phyloP scores from a whole-genome alignment of 2,329 filamentous ascomycete species.

The Xylaria sp. region DNA sequence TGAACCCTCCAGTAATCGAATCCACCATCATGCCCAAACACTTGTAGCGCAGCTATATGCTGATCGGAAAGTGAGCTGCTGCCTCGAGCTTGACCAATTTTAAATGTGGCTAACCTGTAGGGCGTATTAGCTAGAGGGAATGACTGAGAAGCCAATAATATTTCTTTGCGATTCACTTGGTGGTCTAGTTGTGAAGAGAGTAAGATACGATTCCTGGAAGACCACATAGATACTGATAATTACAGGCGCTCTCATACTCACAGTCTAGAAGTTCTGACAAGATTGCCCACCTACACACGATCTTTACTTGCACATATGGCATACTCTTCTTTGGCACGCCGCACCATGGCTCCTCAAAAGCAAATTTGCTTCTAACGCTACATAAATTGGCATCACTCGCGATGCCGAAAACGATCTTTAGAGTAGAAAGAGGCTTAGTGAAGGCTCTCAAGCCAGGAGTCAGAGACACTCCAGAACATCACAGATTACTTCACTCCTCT shows the following conservation, averaged over 20 bases:
- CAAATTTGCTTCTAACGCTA: conserved; percentile 33
- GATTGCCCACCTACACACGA: conserved; percentile 41
- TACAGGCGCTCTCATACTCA: conserved; percentile 43
- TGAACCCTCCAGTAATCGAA: conserved; percentile 31
- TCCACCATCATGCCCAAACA: conserved; percentile 45
- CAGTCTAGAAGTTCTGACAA: conserved; percentile 37
- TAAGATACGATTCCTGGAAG: conserved; percentile 29
- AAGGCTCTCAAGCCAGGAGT: conserved; percentile 57
- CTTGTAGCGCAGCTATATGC: conserved; percentile 42
- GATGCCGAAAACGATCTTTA: conserved; percentile 36
- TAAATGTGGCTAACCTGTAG: not conserved
- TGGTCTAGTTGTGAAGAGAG: conserved; percentile 48
- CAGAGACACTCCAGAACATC: conserved; percentile 47
- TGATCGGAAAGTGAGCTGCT: conserved; percentile 38
- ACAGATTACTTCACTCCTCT: conserved; percentile 46
- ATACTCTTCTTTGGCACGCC: conserved; percentile 47
- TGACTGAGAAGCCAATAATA: conserved; percentile 44
- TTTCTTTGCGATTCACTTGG: conserved; percentile 50
- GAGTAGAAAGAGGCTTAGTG: conserved; percentile 51
- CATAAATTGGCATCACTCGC: conserved; percentile 39
- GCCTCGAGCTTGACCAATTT: not conserved
- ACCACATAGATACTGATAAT: not conserved
- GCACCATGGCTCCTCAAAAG: conserved; percentile 44
- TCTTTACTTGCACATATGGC: conserved; percentile 46
- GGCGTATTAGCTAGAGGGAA: conserved; percentile 38